Conservation (phyloP, 805 yeast genomes). For the Kodamaea hsintzibuensis region DNA sequence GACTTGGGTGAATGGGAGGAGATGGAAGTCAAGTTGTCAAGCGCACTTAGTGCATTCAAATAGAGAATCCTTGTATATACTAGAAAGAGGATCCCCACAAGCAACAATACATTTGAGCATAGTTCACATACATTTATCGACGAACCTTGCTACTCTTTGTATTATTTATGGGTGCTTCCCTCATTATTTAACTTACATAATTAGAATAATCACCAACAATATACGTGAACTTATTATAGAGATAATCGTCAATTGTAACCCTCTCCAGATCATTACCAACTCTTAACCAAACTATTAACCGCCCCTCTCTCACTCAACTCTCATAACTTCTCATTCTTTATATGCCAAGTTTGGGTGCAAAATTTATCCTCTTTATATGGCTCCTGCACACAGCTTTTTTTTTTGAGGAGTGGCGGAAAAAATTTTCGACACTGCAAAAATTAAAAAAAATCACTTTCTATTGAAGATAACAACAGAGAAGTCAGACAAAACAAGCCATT, state of each 20-base stretch:
- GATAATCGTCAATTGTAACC: not conserved
- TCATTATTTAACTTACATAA: not conserved
- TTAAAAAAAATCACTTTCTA: slow-evolving; percentile 1
- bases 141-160: no score
- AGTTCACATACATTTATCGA: no score
- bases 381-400: slow-evolving; percentile 1
- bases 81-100: not conserved
- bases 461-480: slow-evolving; percentile 4
- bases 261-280: no score
- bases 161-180: no score
- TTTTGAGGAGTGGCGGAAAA: slow-evolving; percentile 3
- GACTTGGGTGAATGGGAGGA: slow-evolving; percentile 90
- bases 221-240: not conserved
- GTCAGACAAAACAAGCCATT: not conserved
- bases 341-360: slow-evolving; percentile 7
- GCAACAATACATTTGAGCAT: no score
- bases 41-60: slow-evolving; percentile 72
- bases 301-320: not conserved
- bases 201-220: not conserved
- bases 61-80: slow-evolving; percentile 7
- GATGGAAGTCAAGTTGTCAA: slow-evolving; percentile 75
- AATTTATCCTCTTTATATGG: not conserved
- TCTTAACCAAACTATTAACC: not conserved
- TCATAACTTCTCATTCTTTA: no score
- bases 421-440: slow-evolving; percentile 8